Evolutionary conservation across 768 basidiomycete genomes (phyloP), one percentile per base, ranked within the genome.

Genomic region (Suillus discolor): DNA sequence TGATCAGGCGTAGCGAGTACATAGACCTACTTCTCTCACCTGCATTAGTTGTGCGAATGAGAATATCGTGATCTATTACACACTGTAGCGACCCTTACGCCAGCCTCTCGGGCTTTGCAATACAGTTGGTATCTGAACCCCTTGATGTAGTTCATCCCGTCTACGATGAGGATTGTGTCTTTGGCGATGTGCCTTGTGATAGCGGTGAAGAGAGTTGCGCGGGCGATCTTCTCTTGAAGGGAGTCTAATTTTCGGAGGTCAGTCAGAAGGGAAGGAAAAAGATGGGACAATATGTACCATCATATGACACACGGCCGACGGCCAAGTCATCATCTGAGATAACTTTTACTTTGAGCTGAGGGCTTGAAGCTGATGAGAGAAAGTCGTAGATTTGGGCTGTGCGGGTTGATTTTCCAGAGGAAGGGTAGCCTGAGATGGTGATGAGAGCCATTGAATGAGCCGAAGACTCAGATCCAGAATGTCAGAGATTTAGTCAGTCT

Each of bases 361-460:
- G 20, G 11, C 11, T 45, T n/a, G 44, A n/a, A 45, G 11, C 44
- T n/a, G 20, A n/a, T n/a, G 44, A 45, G 20, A 45, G 20, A 11
- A 45, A 45, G 20, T 45, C 44, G 9, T n/a, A 7, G 20, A 45
- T n/a, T 45, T 45, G 44, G 44, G 20, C 44, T 5, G 44, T 11
- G 45, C 94, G 80, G n/a, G 75, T 81, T 1, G 92, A 85, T 79
- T 99, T 99, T 64, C 97, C 96, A 47, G 91, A 89, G 69, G 83
- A 89, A 0, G 97, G 97, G 78, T 84, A 96, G 18, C 97, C 97
- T 36, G 92, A 85, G 45, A 99, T 81, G 2, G 95, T 96, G 69
- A 99, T 81, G 49, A 97, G 83, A n/a, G 97, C 94, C 97, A 98
- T 97, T 36, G 36, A 36, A 36, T 9, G 36, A 36, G 8, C 36